Base-by-base conservation (phyloP, 1,284 basidiomycete genomes). In the Neolentinus lepideus region DNA sequence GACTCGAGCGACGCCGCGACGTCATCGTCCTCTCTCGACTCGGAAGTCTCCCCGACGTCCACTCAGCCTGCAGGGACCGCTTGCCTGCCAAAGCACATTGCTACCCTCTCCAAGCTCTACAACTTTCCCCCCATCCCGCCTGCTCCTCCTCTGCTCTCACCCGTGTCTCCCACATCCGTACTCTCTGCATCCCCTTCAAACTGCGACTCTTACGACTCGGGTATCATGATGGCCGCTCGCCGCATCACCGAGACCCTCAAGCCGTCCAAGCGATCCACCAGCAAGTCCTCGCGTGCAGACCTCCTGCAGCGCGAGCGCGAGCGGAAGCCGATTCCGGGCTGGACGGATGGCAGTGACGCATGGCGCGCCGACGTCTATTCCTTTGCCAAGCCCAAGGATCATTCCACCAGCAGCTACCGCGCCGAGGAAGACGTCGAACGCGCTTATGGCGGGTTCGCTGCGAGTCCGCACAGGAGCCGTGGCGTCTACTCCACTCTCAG, bases 201-300 rank as follows among this genome's bases (percentile, higher is more conserved):
- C 55, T 61, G 68, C 59, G 67, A 70, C 38, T 72, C 79, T 38
- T 81, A 77, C 63, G 73, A 74, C 57, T 74, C 74, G 35, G 85
- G 85, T 38, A 73, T 85, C 66, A 86, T 88, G 77, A 84, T 85
- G 77, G 82, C 81, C 22, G 76, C 76, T n/a, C 74, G 69, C 54
- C 78, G 79, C 55, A 79, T 85, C 65, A 72, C 76, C 48, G 74
- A 72, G 16, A 75, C 75, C 9, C 70, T 84, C 29, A 74, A 72
- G 56, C 64, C 62, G 51, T 50, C 62, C 11, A 74, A 69, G 56
- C 67, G 69, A 60, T 56, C 64, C 14, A 56, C 58, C 3, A 52
- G 57, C 16, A 61, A 58, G 46, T 43, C 38, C 2, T 36, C 36
- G 53, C 38, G 33, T 31, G 14, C 9, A 9, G 45, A 50, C 19